Conservation (phyloP, 345 rosid species). For the Gossypium anomalum region DNA sequence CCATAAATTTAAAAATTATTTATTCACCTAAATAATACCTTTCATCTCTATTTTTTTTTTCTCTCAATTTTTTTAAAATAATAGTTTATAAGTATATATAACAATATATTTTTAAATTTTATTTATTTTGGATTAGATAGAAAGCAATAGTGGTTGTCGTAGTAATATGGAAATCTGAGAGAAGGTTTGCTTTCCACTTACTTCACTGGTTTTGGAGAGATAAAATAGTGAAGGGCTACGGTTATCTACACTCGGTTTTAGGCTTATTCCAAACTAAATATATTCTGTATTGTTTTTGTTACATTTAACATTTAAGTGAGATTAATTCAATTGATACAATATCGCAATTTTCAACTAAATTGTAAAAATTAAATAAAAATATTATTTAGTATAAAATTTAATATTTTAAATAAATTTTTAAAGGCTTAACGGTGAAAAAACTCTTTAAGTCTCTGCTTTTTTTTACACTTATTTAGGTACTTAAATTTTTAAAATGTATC, state of each 20-base stretch:
- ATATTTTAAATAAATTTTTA: no score
- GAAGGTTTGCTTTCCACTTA: conserved; percentile 50
- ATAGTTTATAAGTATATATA: neutral
- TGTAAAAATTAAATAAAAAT: no score
- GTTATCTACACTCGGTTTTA: conserved; percentile 24
- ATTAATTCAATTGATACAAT: no score
- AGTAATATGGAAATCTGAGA: conserved; percentile 17
- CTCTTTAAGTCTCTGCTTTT: accelerated
- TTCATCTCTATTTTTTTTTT: neutral
- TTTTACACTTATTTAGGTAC: no score
- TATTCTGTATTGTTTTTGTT: no score
- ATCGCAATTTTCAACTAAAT: no score
- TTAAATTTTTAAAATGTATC: accelerated
- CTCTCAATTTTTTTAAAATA: neutral
- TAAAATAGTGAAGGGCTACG: conserved; percentile 19
- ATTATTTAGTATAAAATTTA: no score
- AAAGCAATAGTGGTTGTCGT: conserved; percentile 25
- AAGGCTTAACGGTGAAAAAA: no score
- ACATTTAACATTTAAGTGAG: no score
- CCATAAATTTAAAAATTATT: neutral
- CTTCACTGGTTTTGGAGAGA: conserved; percentile 26
- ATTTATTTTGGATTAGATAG: conserved; percentile 30
- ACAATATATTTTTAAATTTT: neutral
- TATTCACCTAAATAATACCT: neutral
- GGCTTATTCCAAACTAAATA: conserved; percentile 9